These are phyloP conservation scores for Avena atlantica DNA, from an alignment of 176 grass and related monocot species.

Conservation along the genomic window DNA sequence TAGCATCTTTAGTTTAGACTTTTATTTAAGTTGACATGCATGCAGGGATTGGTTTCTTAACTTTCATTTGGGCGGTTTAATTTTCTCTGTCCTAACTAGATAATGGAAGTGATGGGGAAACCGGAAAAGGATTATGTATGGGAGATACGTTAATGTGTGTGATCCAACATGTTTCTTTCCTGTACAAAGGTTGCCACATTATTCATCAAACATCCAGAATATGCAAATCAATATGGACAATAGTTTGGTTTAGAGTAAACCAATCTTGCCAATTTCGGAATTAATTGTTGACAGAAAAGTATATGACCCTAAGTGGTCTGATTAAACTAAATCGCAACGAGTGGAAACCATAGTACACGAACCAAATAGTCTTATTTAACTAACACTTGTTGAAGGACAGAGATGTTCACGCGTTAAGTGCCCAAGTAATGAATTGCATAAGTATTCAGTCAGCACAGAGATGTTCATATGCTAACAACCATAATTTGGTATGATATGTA, in stretches of 20 bases:
- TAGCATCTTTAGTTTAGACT: neutral
- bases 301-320: too few relatives aligned
- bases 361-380: too few relatives aligned
- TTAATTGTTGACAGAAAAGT: too few relatives aligned
- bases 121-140: neutral
- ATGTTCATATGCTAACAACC: neutral
- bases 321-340: too few relatives aligned
- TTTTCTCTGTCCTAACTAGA: neutral
- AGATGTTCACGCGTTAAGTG: too few relatives aligned
- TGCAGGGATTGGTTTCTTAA: too few relatives aligned
- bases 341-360: too few relatives aligned
- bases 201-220: neutral
- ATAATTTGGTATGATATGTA: neutral
- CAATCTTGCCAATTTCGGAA: neutral
- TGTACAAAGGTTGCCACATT: too few relatives aligned
- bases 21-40: neutral
- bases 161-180: neutral
- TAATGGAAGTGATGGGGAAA: conserved; percentile 2
- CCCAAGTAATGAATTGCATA: too few relatives aligned
- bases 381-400: too few relatives aligned
- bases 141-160: neutral
- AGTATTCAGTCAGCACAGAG: too few relatives aligned
- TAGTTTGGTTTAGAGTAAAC: too few relatives aligned
- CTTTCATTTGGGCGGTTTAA: neutral
- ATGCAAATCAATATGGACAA: neutral